phyloP scores from a whole-genome alignment of 192 early-diverging fungal genomes.

The Cetraspora pellucida region DNA sequence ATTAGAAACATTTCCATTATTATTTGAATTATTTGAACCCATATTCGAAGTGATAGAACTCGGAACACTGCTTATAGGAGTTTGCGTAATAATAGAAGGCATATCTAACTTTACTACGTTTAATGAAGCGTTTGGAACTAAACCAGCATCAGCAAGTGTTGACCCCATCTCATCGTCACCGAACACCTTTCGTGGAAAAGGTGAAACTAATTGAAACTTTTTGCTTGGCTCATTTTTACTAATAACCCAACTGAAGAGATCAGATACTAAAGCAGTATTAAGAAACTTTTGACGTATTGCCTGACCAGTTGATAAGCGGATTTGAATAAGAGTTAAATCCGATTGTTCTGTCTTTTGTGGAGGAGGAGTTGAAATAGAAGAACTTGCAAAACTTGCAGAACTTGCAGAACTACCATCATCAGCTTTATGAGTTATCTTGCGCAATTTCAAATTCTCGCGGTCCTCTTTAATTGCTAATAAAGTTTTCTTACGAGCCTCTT shows the following conservation, averaged over 20 bases:
- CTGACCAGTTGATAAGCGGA: slow-evolving; percentile 10
- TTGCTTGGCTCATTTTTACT: not conserved
- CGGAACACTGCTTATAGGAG: not conserved
- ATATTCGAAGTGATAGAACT: no score
- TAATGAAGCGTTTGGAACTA: not conserved
- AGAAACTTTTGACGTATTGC: not conserved
- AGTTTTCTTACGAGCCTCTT: slow-evolving; percentile 4
- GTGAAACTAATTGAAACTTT: not conserved
- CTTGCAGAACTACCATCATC: not conserved
- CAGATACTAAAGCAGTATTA: not conserved
- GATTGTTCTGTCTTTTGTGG: not conserved
- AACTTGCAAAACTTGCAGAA: not conserved
- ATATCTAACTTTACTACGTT: not conserved
- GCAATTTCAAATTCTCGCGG: not conserved
- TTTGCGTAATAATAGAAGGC: not conserved
- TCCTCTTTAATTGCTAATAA: slow-evolving; percentile 15
- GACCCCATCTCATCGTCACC: not conserved
- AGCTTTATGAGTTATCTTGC: not conserved
- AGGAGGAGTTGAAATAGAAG: not conserved
- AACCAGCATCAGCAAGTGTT: not conserved
- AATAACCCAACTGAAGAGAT: not conserved
- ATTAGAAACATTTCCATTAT: no score
- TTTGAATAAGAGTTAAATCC: not conserved
- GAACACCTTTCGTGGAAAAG: not conserved
- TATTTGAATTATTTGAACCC: not conserved